Conservation (phyloP, 116 monocot genomes). For the Phalaenopsis hybrid region DNA sequence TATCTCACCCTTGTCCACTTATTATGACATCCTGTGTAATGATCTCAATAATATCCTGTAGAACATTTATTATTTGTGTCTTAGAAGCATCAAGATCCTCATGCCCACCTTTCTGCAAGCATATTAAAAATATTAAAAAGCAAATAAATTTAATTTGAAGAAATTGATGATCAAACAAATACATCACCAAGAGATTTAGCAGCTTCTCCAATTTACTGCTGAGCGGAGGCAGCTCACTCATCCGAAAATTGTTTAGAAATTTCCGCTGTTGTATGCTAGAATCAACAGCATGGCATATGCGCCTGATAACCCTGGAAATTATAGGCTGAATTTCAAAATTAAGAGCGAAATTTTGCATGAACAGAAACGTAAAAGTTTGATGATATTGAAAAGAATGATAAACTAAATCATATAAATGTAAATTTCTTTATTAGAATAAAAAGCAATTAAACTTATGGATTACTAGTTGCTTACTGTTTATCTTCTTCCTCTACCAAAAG, state of each 20-base stretch:
- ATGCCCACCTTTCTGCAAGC: conserved; percentile 43
- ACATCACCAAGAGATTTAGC: conserved; percentile 64
- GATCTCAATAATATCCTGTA: conserved; percentile 97
- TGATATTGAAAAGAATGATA: background rate
- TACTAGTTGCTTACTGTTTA: conserved; percentile 41
- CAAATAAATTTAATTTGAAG: background rate
- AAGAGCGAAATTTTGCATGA: background rate
- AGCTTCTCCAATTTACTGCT: conserved; percentile 78
- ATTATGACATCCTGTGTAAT: conserved; percentile 84
- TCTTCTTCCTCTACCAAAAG: conserved; percentile 59
- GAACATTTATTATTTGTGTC: conserved; percentile 78
- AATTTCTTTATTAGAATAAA: conserved; percentile 5
- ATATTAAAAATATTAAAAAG: background rate
- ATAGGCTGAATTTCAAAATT: background rate
- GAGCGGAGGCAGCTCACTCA: conserved; percentile 78
- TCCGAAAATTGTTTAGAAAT: conserved; percentile 62
- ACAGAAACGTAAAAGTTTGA: background rate
- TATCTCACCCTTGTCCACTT: conserved; percentile 40
- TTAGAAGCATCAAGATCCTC: conserved; percentile 47
- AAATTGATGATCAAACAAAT: background rate
- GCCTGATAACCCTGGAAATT: conserved; percentile 44
- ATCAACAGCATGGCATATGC: conserved; percentile 35
- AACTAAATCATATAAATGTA: background rate
- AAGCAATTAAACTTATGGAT: background rate
- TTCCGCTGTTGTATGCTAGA: conserved; percentile 30